Evolutionary conservation across 768 basidiomycete genomes (phyloP), one percentile per base, ranked within the genome.

Genomic region (Cystobasidiopsis lactophilus): DNA sequence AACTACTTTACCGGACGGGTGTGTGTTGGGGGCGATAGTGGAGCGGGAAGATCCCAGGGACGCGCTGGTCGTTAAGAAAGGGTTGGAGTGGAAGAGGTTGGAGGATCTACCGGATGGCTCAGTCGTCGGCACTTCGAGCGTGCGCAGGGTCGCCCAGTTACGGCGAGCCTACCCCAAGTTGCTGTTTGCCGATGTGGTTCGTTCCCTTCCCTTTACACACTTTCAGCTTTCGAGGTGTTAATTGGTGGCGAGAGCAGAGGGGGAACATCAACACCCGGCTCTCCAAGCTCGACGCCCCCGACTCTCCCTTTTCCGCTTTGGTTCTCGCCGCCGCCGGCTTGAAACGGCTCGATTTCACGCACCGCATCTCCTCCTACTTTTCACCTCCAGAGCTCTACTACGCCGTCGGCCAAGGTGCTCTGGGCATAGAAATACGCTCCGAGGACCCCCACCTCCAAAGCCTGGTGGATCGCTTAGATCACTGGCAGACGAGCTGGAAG

Each of bases 271-370:
- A 88, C 60, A 95, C 91, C 18, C 83, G 93, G 37, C 68, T 96
- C 30, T 72, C 75, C 27, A 98, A 98, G 69, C 75, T 98, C 43
- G 91, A 98, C 66, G 80, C 77, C 5, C 74, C 77, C 5, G 72
- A 77, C 49, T 77, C 81, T 26, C 78, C 77, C 18, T 96, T 79
- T 66, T 73, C 80, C 46, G 91, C 86, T 9, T 71, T 96, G 51
- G 78, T 96, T 65, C 83, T 98, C 52, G 93, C 93, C 19, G 81
- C 81, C 63, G 84, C 93, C 1, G 93, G 93, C 7, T 74, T 98
- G 39, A 72, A 84, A 13, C 83, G 93, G 31, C 54, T 64, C 37
- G 51, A 57, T 13, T 74, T 76, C 72, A 74, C 72, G 11, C 68
- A 77, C 63, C 81, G 91, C 49, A 76, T 85, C 57, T 82, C 85